Evolutionary conservation across 2,329 filamentous ascomycete species (phyloP).

Genomic region (Didymella keratinophila): DNA sequence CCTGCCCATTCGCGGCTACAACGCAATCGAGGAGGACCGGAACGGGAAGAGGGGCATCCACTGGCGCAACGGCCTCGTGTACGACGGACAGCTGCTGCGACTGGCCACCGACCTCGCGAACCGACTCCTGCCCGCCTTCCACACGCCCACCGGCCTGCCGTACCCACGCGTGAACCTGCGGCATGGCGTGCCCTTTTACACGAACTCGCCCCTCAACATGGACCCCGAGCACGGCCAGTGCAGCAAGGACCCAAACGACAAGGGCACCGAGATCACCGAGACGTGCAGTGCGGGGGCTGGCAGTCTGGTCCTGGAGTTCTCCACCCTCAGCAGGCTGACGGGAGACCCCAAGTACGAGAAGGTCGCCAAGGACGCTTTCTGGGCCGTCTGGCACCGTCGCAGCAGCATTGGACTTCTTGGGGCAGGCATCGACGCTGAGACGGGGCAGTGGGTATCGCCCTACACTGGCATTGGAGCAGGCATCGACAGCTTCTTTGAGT

Average conservation of each 20-base stretch:
- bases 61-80: constrained; percentile 81
- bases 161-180: constrained; percentile 94
- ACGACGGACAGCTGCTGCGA: constrained; percentile 89
- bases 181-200: constrained; percentile 89
- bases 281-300: constrained; percentile 98
- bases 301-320: constrained; percentile 92
- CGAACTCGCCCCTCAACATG: constrained; percentile 80
- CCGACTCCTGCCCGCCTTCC: constrained; percentile 88
- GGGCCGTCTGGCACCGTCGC: constrained; percentile 91
- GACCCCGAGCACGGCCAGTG: constrained; percentile 60
- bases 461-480: constrained; percentile 96
- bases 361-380: constrained; percentile 89
- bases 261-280: constrained; percentile 80
- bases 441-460: constrained; percentile 84
- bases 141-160: constrained; percentile 87
- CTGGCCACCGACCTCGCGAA: constrained; percentile 85
- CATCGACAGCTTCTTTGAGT: constrained; percentile 98
- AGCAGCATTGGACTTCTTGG: constrained; percentile 89
- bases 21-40: constrained; percentile 56
- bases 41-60: constrained; percentile 58
- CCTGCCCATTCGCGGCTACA: constrained; percentile 82
- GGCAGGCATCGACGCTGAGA: constrained; percentile 90
- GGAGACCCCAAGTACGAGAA: constrained; percentile 89
- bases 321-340: constrained; percentile 85
- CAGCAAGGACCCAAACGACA: constrained; percentile 54